phyloP scores from a whole-genome alignment of 2,329 filamentous ascomycete species.

The Aphanoascus verrucosus region DNA sequence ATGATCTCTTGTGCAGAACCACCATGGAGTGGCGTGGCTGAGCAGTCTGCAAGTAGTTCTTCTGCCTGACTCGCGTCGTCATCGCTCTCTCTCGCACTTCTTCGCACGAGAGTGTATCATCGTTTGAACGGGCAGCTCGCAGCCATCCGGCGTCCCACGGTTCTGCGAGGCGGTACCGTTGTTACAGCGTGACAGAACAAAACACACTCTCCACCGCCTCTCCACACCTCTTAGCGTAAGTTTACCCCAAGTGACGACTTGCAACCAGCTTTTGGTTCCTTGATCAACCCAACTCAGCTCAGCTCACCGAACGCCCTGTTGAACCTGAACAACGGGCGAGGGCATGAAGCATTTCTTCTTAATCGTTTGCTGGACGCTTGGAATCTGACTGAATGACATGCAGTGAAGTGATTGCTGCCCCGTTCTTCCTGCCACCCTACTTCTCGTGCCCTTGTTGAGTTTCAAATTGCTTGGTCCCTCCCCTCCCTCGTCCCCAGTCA shows the following conservation, averaged over 20 bases:
- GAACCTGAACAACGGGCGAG: background rate
- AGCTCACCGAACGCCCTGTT: slow-evolving; percentile 1
- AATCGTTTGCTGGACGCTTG: background rate
- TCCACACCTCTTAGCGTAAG: slow-evolving; percentile 8
- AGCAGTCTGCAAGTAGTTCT: background rate
- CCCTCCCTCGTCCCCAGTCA: slow-evolving; percentile 8
- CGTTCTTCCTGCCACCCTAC: slow-evolving; percentile 4
- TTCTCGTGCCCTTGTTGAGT: slow-evolving; percentile 4
- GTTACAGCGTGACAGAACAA: background rate
- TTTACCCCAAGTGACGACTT: slow-evolving; percentile 11
- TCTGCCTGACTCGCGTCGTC: background rate
- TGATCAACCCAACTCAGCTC: background rate
- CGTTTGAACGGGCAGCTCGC: background rate
- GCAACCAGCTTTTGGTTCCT: background rate
- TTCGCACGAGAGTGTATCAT: too few relatives aligned
- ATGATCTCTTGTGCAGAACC: background rate
- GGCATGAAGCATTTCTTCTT: background rate
- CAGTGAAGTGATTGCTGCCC: background rate
- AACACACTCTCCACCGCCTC: slow-evolving; percentile 4
- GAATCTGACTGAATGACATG: slow-evolving; percentile 6
- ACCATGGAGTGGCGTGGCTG: background rate
- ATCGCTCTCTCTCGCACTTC: background rate
- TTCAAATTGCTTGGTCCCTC: slow-evolving; percentile 3
- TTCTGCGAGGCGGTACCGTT: background rate
- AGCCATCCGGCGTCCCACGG: background rate